These are phyloP conservation scores for Boletus speciosus DNA, from an alignment of 768 basidiomycete species.

Conservation along the genomic window DNA sequence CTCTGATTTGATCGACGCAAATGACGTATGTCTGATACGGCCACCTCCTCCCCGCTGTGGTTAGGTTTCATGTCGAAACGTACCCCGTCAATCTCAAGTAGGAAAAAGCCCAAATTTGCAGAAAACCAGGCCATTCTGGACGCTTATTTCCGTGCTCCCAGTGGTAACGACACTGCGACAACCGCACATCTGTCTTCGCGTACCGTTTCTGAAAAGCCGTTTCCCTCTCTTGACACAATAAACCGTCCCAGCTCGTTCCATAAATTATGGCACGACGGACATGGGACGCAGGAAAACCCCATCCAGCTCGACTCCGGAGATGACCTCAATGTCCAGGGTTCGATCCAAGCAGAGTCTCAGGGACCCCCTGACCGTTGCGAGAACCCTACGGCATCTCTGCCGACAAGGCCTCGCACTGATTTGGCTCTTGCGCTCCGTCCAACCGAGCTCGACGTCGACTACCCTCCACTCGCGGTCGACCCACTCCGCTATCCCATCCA, in stretches of 20 bases:
- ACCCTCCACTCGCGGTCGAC: slow-evolving; percentile 40
- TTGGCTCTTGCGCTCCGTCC: slow-evolving; percentile 21
- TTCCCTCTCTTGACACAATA: slow-evolving; percentile 11
- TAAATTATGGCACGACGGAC: slow-evolving; percentile 21
- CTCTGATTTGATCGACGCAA: slow-evolving; percentile 20
- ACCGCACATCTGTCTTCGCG: slow-evolving; percentile 6
- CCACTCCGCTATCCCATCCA: slow-evolving; percentile 44
- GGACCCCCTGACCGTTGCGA: slow-evolving; percentile 13
- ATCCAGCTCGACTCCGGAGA: slow-evolving; percentile 25
- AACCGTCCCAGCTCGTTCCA: neutral
- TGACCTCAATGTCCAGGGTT: slow-evolving; percentile 4
- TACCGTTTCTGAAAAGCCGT: slow-evolving; percentile 13
- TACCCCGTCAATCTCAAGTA: slow-evolving; percentile 6
- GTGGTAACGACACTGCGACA: slow-evolving; percentile 11
- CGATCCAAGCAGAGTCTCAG: slow-evolving; percentile 8
- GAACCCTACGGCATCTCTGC: slow-evolving; percentile 6
- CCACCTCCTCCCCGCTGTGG: slow-evolving; percentile 1
- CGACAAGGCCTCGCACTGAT: slow-evolving; percentile 2
- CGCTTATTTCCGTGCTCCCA: slow-evolving; percentile 27
- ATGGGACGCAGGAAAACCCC: slow-evolving; percentile 23
- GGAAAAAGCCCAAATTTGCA: slow-evolving; percentile 22
- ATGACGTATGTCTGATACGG: slow-evolving; percentile 25
- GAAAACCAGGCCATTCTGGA: slow-evolving; percentile 21
- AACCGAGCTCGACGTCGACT: slow-evolving; percentile 24
- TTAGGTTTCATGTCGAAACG: slow-evolving; percentile 23